Evolutionary conservation across 1,284 basidiomycete genomes (phyloP).

Genomic region (Agaricales sp.): DNA sequence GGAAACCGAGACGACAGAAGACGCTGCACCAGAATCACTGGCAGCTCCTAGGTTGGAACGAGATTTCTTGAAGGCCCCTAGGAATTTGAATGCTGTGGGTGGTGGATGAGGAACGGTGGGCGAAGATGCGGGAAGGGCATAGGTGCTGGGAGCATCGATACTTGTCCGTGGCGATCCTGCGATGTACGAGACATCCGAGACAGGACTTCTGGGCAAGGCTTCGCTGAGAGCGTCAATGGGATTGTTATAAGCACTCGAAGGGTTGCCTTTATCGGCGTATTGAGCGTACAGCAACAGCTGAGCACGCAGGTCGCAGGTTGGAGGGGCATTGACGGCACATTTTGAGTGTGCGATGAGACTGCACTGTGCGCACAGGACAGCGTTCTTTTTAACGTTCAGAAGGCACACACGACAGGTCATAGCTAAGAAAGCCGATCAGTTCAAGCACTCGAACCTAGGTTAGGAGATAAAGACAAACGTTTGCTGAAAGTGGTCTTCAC

Average conservation of each 20-base stretch:
- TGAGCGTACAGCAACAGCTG: slow-evolving; percentile 64
- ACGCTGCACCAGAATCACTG: neutral
- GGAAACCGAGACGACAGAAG: neutral
- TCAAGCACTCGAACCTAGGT: slow-evolving; percentile 10
- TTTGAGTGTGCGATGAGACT: slow-evolving; percentile 81
- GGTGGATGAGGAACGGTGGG: slow-evolving; percentile 26
- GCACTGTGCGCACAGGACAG: slow-evolving; percentile 83
- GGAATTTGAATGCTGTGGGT: slow-evolving; percentile 54
- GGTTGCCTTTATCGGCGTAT: slow-evolving; percentile 56
- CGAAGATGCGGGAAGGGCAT: slow-evolving; percentile 18
- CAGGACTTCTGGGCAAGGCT: slow-evolving; percentile 31
- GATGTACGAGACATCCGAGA: slow-evolving; percentile 44
- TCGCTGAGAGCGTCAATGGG: slow-evolving; percentile 37
- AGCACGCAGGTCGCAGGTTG: slow-evolving; percentile 76
- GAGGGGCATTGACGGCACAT: slow-evolving; percentile 66
- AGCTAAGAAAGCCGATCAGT: slow-evolving; percentile 36
- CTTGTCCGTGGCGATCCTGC: slow-evolving; percentile 39
- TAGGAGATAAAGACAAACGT: slow-evolving; percentile 40
- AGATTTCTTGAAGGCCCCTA: slow-evolving; percentile 54
- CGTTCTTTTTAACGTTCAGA: slow-evolving; percentile 73
- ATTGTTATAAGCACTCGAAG: slow-evolving; percentile 38
- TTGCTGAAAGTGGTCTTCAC: slow-evolving; percentile 91
- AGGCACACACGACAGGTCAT: slow-evolving; percentile 83
- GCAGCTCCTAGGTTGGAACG: slow-evolving; percentile 26
- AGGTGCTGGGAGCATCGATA: slow-evolving; percentile 25